Percentiles rank a stretch among this genome's conserved stretches.
Evolutionary conservation across 2,329 filamentous ascomycete species (phyloP).

Genomic region (Ophiostoma ulmi): DNA sequence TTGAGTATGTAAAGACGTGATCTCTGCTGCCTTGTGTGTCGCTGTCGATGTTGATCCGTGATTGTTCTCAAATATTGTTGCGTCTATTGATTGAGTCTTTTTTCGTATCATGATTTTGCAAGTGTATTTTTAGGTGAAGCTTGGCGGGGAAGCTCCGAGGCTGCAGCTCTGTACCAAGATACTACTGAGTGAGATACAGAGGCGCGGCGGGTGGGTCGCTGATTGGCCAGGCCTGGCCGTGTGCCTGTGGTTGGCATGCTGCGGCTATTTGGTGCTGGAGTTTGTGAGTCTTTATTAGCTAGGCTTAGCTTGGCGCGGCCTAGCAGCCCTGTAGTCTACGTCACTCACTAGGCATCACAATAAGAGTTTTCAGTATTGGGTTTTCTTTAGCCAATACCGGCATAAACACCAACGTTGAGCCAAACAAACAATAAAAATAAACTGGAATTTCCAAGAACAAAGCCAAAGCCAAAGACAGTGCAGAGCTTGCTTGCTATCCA

Average conservation of each 20-base stretch:
- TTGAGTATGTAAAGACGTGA: background rate
- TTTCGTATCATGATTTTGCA: background rate
- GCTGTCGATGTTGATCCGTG: background rate
- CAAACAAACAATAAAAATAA: background rate
- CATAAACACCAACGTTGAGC: too few species aligned
- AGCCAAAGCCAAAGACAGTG: background rate
- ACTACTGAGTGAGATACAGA: background rate
- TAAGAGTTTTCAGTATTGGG: background rate
- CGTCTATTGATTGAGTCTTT: background rate
- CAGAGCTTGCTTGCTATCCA: background rate
- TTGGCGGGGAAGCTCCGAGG: constrained; percentile 5
- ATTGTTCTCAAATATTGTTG: background rate
- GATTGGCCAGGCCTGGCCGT: background rate
- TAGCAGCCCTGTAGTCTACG: background rate
- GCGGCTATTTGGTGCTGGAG: background rate
- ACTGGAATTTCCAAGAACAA: background rate
- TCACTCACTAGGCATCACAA: constrained; percentile 1
- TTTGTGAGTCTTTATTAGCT: background rate
- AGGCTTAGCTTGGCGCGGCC: background rate
- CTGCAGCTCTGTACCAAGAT: background rate
- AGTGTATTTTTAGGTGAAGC: constrained; percentile 1
- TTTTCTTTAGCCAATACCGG: too few species aligned
- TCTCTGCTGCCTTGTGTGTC: background rate
- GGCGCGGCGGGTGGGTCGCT: background rate
- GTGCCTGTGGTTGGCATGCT: background rate